These are phyloP conservation scores for Helicocarpus griseus DNA, from an alignment of 2,329 filamentous ascomycete species.

Conservation along the genomic window DNA sequence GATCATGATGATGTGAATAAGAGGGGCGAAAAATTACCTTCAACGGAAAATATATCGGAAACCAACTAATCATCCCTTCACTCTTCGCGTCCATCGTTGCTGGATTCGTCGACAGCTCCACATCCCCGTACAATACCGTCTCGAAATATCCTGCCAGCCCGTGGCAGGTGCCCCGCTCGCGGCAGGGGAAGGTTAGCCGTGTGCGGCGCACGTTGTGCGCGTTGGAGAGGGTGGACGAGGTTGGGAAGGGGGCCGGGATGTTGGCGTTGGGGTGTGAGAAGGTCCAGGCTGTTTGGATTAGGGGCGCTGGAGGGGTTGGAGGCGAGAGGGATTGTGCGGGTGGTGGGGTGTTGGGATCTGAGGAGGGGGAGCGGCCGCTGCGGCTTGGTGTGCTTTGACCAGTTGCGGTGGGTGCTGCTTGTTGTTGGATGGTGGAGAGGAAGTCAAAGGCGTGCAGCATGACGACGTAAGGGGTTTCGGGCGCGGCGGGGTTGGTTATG, in stretches of 20 bases:
- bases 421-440: constrained; percentile 48
- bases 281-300: constrained; percentile 35
- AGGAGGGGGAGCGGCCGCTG: constrained; percentile 17
- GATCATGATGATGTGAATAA: not conserved
- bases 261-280: constrained; percentile 35
- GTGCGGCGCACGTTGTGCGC: constrained; percentile 83
- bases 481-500: constrained; percentile 57
- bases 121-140: constrained; percentile 74
- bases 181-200: constrained; percentile 66
- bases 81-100: constrained; percentile 88
- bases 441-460: constrained; percentile 85
- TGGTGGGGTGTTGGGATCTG: constrained; percentile 24
- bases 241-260: constrained; percentile 24
- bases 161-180: constrained; percentile 73
- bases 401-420: constrained; percentile 2
- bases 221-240: constrained; percentile 55
- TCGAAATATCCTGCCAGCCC: constrained; percentile 94
- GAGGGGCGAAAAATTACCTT: constrained; percentile 49
- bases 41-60: constrained; percentile 94
- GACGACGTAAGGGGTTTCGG: constrained; percentile 90
- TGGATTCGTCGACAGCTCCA: constrained; percentile 88
- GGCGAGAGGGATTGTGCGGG: too few species aligned
- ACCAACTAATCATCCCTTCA: constrained; percentile 98
- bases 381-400: constrained; percentile 1
- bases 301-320: constrained; percentile 28